Percentiles rank a stretch among this genome's conserved stretches.
These are phyloP conservation scores for Blastocystis sp. DNA, from an alignment of 352 stramenopile genomes.

Conservation along the genomic window DNA sequence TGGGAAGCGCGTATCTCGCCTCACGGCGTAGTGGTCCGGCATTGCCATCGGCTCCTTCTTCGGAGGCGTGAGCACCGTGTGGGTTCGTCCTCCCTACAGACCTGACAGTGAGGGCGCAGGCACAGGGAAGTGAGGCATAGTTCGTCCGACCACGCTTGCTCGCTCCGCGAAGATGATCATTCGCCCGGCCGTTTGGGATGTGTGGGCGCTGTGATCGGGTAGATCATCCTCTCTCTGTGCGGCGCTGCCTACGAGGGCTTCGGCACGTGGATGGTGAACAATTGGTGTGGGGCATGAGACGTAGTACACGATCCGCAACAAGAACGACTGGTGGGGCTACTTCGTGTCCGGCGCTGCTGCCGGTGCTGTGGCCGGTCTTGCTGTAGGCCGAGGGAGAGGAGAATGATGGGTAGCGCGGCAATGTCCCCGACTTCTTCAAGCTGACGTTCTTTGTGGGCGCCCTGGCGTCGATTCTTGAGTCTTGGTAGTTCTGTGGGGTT, in stretches of 20 bases:
- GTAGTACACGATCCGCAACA: constrained; percentile 32
- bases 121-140: neutral
- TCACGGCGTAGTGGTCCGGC: constrained; percentile 34
- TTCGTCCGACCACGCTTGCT: constrained; percentile 16
- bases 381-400: neutral
- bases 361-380: constrained; percentile 18
- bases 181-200: neutral
- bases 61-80: constrained; percentile 34
- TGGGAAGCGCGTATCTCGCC: neutral
- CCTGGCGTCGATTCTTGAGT: constrained; percentile 33
- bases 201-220: neutral
- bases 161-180: constrained; percentile 40
- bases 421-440: constrained; percentile 46
- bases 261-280: constrained; percentile 18
- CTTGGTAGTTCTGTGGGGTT: neutral
- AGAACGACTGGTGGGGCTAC: constrained; percentile 53
- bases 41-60: constrained; percentile 23
- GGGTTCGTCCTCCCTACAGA: constrained; percentile 28
- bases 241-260: constrained; percentile 35
- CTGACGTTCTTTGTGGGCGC: constrained; percentile 45
- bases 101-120: neutral
- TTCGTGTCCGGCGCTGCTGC: constrained; percentile 22
- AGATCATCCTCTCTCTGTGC: constrained; percentile 7
- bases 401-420: constrained; percentile 9
- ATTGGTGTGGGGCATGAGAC: neutral